Evolutionary conservation across 2,329 filamentous ascomycete genomes (phyloP), one percentile per base, ranked within the genome.

Genomic region (Lasiodiplodia sp.): DNA sequence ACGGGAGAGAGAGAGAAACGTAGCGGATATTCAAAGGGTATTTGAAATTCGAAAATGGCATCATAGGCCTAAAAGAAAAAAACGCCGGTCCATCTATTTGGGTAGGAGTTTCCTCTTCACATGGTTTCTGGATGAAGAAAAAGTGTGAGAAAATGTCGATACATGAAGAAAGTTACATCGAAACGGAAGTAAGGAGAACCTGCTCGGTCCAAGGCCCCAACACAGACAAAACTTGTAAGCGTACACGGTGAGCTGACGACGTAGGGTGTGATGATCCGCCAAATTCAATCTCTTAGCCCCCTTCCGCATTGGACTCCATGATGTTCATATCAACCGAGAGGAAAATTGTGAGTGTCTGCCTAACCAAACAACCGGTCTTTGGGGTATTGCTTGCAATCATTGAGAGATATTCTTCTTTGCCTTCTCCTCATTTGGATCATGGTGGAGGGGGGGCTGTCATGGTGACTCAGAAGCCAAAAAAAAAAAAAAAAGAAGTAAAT

Each of bases 331-430:
- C 49, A 28, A 25, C 53, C 34, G 52, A 57, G 64, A 66, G 47
- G 62, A 56, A 57, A 66, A 34, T 10, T 23, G 44, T 63, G 57
- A 34, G 40, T 62, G 58, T 40, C 58, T 64, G 60, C 60, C 47
- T 52, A 64, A 38, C 47, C 60, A 64, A 64, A 64, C 44, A 64
- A 64, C 47, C 60, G 47, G 60, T 64, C 60, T 64, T 53, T 37
- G 60, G 53, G 64, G 51, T 55, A 66, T 66, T 56, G 64, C 51
- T 38, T 56, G 64, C 64, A 38, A 66, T 66, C 47, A 28, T 64
- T 64, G 60, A 64, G 57, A 62, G 58, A 63, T 63, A 63, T 37
- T 52, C 58, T 63, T 63, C 44, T 63, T 52, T 38, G 58, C 58
- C 44, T 63, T 31, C 58, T 63, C 44, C 40, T 51, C 58, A 23